Evolutionary conservation across 2,329 filamentous ascomycete genomes (phyloP).

Genomic region (Diaporthe eres): DNA sequence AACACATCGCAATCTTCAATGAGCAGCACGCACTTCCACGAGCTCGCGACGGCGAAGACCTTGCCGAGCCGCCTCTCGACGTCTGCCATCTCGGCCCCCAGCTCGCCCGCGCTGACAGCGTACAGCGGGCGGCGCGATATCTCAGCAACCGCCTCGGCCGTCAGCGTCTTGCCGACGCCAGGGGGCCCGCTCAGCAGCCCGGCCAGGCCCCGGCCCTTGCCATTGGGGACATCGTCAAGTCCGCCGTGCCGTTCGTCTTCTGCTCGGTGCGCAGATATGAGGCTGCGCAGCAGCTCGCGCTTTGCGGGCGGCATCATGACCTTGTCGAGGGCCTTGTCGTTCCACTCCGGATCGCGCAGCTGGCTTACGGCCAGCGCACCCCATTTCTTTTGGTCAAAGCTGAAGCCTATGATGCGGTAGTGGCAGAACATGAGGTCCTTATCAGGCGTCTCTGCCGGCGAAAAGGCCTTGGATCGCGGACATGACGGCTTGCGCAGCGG

Average conservation of each 20-base stretch:
- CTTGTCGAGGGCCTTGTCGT: neutral
- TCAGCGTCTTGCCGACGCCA: neutral
- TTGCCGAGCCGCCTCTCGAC: neutral
- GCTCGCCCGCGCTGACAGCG: neutral
- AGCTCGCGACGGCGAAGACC: neutral
- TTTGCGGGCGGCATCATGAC: neutral
- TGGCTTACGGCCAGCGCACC: neutral
- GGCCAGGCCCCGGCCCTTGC: neutral
- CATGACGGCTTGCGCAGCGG: neutral
- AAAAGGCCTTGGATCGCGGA: neutral
- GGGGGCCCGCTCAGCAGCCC: neutral
- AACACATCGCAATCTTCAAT: neutral
- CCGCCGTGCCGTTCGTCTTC: neutral
- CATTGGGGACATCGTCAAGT: neutral
- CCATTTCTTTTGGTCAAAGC: neutral
- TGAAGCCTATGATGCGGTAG: neutral
- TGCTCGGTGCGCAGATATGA: neutral
- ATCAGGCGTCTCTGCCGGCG: neutral
- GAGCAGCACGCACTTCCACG: neutral
- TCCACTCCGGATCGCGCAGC: neutral
- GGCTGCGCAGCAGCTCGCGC: neutral
- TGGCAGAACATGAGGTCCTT: neutral
- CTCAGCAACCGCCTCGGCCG: neutral
- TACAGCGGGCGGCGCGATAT: neutral
- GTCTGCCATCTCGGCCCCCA: neutral